Conservation (phyloP, 306 rosid genomes). For the Luffa acutangula region DNA sequence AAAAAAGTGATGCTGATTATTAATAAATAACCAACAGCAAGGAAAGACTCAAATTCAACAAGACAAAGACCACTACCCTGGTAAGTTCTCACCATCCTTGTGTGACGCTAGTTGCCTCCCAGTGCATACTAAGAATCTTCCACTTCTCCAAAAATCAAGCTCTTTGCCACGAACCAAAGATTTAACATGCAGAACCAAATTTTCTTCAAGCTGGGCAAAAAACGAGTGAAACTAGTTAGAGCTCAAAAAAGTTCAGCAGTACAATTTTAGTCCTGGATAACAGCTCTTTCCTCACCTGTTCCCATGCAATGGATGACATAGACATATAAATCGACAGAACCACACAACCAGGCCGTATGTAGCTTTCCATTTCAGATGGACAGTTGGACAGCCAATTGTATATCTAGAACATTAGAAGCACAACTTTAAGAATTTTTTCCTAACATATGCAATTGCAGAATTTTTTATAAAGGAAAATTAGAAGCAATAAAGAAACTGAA, state of each 20-base stretch:
- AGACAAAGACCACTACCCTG: constrained; percentile 8
- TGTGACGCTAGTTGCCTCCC: constrained; percentile 70
- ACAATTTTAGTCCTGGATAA: constrained; percentile 9
- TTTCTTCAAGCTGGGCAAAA: constrained; percentile 61
- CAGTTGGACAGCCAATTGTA: constrained; percentile 79
- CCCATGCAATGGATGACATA: constrained; percentile 73
- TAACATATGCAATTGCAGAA: neutral
- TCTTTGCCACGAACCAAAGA: constrained; percentile 47
- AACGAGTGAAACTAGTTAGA: constrained; percentile 9
- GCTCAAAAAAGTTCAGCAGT: constrained; percentile 16
- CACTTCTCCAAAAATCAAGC: constrained; percentile 73
- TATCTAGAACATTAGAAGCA: constrained; percentile 30
- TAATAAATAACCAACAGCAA: neutral
- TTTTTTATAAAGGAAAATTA: neutral
- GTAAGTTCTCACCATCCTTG: constrained; percentile 61
- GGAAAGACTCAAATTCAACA: neutral
- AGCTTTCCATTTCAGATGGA: constrained; percentile 91
- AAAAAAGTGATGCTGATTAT: neutral
- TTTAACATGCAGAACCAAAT: constrained; percentile 46
- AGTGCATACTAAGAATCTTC: constrained; percentile 67
- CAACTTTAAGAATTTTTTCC: neutral
- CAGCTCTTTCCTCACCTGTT: constrained; percentile 41
- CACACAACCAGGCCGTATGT: constrained; percentile 93
- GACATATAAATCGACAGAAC: constrained; percentile 64
- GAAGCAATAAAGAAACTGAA: constrained; percentile 1